Conservation (phyloP, 495 filamentous ascomycete species). For the Aspergillus sparsus region DNA sequence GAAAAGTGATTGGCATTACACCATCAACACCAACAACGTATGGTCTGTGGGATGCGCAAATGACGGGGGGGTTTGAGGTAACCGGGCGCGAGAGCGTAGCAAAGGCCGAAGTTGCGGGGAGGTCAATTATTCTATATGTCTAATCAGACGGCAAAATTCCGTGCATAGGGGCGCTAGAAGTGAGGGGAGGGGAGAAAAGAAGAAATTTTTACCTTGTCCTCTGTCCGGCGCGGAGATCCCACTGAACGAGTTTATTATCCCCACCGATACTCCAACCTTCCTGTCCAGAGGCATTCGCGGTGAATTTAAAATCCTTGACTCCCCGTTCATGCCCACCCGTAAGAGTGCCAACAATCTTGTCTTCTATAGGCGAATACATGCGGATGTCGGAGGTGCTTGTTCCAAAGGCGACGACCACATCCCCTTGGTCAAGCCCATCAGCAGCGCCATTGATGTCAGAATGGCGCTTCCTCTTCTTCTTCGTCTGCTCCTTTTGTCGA, state of each 20-base stretch:
- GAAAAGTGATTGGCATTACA: constrained; percentile 45
- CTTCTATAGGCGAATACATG: constrained; percentile 56
- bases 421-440: constrained; percentile 40
- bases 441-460: constrained; percentile 46
- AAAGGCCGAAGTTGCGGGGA: constrained; percentile 47
- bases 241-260: constrained; percentile 62
- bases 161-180: no score
- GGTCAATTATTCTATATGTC: constrained; percentile 44
- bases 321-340: constrained; percentile 54
- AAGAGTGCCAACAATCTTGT: constrained; percentile 51
- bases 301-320: constrained; percentile 60
- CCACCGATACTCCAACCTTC: constrained; percentile 62
- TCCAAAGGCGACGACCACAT: constrained; percentile 55
- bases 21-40: constrained; percentile 53
- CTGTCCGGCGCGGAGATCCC: constrained; percentile 54
- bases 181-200: constrained; percentile 8
- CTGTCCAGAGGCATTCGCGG: constrained; percentile 38
- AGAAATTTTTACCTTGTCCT: constrained; percentile 42
- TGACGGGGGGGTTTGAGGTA: constrained; percentile 45
- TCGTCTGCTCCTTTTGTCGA: constrained; percentile 41
- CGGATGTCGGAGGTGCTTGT: constrained; percentile 56
- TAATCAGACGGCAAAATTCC: constrained; percentile 12
- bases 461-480: constrained; percentile 59
- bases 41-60: constrained; percentile 59
- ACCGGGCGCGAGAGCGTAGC: constrained; percentile 44